Evolutionary conservation across 106 monocot genomes (phyloP).

Genomic region (Dioscorea zingiberensis): DNA sequence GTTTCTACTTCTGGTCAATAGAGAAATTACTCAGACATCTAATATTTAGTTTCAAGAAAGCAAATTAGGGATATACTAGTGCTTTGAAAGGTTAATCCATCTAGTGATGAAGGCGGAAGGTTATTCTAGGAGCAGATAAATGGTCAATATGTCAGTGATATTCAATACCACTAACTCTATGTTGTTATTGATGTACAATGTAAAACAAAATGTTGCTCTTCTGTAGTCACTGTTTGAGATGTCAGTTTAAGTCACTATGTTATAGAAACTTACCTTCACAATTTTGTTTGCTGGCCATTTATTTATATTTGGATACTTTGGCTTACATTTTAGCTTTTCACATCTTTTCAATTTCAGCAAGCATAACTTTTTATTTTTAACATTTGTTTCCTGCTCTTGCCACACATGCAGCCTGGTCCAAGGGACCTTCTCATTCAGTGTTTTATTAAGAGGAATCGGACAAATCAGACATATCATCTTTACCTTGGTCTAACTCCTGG

Average conservation of each 20-base stretch:
- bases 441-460: constrained; percentile 25
- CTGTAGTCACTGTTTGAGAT: too few relatives aligned
- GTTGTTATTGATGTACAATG: too few relatives aligned
- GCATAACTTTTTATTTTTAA: not conserved
- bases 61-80: too few relatives aligned
- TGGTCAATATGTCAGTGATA: too few relatives aligned
- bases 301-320: not conserved
- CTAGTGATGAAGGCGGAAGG: too few relatives aligned
- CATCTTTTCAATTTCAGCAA: not conserved
- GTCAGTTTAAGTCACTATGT: not conserved
- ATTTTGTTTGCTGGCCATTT: not conserved
- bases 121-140: too few relatives aligned
- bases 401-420: constrained; percentile 31
- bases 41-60: too few relatives aligned
- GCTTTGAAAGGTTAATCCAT: too few relatives aligned
- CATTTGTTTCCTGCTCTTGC: not conserved
- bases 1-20: too few relatives aligned
- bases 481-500: constrained; percentile 30
- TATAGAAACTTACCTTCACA: not conserved
- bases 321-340: not conserved
- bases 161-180: too few relatives aligned
- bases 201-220: too few relatives aligned
- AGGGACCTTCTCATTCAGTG: constrained; percentile 23
- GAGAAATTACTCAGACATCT: too few relatives aligned
- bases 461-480: constrained; percentile 30